Percentiles rank a stretch among this genome's conserved stretches.
These are phyloP conservation scores for Podospora australis DNA, from an alignment of 495 filamentous ascomycete species.

Conservation along the genomic window DNA sequence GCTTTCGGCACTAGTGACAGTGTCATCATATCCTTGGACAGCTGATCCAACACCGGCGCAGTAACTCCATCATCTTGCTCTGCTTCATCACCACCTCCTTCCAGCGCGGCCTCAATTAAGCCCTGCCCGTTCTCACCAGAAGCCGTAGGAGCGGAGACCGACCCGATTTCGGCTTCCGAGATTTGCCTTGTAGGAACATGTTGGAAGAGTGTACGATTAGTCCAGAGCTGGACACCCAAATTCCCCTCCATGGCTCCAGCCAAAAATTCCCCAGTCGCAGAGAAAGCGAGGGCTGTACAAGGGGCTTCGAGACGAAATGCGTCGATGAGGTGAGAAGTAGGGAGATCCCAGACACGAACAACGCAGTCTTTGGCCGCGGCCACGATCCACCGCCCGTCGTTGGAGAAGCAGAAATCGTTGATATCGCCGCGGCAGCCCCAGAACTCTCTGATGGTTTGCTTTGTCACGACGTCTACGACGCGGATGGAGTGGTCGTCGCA, in stretches of 20 bases:
- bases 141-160: constrained; percentile 58
- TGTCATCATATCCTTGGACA: constrained; percentile 73
- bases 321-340: constrained; percentile 91
- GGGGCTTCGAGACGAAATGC: constrained; percentile 67
- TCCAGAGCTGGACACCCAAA: constrained; percentile 91
- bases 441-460: constrained; percentile 82
- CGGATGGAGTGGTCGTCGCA: constrained; percentile 86
- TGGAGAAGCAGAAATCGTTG: constrained; percentile 85
- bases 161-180: constrained; percentile 62
- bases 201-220: constrained; percentile 81
- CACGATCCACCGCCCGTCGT: constrained; percentile 89
- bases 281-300: constrained; percentile 81
- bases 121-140: constrained; percentile 77
- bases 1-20: constrained; percentile 82
- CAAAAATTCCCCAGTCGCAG: constrained; percentile 82
- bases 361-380: constrained; percentile 77
- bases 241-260: constrained; percentile 79
- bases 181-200: constrained; percentile 79
- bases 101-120: constrained; percentile 60
- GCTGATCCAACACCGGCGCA: constrained; percentile 59
- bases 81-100: constrained; percentile 38
- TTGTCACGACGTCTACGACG: constrained; percentile 84
- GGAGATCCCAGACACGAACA: constrained; percentile 89
- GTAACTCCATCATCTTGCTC: constrained; percentile 41
- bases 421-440: constrained; percentile 80